Evolutionary conservation across 2,329 filamentous ascomycete species (phyloP).

Genomic region (Cercospora sp.): DNA sequence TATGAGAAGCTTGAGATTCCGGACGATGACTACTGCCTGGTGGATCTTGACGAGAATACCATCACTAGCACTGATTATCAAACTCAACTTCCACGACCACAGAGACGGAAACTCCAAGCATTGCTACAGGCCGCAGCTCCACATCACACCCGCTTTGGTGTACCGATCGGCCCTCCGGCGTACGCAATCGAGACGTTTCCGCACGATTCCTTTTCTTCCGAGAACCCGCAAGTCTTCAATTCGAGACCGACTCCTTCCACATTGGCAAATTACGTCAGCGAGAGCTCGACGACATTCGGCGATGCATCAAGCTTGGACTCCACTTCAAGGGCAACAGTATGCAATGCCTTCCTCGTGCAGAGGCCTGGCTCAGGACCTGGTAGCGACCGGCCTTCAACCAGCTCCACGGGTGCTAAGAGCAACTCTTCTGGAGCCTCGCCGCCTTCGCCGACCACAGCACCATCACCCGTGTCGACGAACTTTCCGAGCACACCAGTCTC

Average conservation of each 20-base stretch:
- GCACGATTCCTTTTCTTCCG: conserved; percentile 83
- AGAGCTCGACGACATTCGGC: conserved; percentile 87
- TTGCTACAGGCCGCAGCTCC: conserved; percentile 87
- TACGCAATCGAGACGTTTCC: conserved; percentile 94
- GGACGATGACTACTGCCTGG: conserved; percentile 91
- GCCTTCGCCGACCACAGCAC: conserved; percentile 65
- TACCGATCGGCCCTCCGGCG: conserved; percentile 82
- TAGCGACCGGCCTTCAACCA: conserved; percentile 75
- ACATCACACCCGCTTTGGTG: conserved; percentile 82
- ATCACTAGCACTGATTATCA: conserved; percentile 82
- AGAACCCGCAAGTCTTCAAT: conserved; percentile 78
- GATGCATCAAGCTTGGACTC: conserved; percentile 56
- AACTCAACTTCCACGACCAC: conserved; percentile 79
- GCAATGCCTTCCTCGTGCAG: conserved; percentile 86
- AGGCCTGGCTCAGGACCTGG: conserved; percentile 62
- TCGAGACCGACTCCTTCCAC: conserved; percentile 68
- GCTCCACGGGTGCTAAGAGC: conserved; percentile 49
- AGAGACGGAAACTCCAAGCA: conserved; percentile 84
- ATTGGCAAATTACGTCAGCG: conserved; percentile 80
- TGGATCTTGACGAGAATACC: conserved; percentile 87
- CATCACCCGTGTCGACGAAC: conserved; percentile 75
- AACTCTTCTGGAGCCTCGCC: conserved; percentile 50
- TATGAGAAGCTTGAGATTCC: conserved; percentile 86
- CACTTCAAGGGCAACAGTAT: conserved; percentile 64
- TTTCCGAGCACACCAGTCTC: conserved; percentile 83